phyloP scores from a whole-genome alignment of 768 basidiomycete genomes.

The Russula sp. region DNA sequence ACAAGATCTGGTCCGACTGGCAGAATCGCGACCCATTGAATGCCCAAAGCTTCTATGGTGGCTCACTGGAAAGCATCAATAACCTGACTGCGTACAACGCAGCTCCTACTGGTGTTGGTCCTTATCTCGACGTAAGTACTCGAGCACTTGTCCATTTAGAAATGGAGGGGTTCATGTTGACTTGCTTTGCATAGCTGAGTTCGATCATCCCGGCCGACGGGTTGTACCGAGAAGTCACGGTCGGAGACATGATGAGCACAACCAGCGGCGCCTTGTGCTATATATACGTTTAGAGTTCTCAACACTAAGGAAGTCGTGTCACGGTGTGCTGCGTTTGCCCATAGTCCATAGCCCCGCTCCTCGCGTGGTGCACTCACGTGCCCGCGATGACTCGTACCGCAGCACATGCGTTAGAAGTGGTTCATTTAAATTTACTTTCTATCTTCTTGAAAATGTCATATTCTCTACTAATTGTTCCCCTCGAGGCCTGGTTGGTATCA shows the following conservation, averaged over 20 bases:
- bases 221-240: conserved; percentile 31
- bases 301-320: too few relatives aligned
- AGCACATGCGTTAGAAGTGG: conserved; percentile 27
- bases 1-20: conserved; percentile 42
- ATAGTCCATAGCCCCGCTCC: too few relatives aligned
- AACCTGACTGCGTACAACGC: conserved; percentile 29
- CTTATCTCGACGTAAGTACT: conserved; percentile 31
- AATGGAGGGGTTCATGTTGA: too few relatives aligned
- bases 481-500: too few relatives aligned
- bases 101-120: conserved; percentile 16
- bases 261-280: conserved; percentile 38
- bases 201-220: conserved; percentile 35
- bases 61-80: conserved; percentile 35
- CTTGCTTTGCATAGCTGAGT: conserved; percentile 31
- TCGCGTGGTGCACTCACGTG: too few relatives aligned
- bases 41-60: conserved; percentile 36
- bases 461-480: too few relatives aligned
- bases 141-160: not conserved
- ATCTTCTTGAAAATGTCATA: too few relatives aligned
- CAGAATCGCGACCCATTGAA: conserved; percentile 34
- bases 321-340: too few relatives aligned
- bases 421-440: too few relatives aligned
- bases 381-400: too few relatives aligned
- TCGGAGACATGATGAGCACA: conserved; percentile 37
- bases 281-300: too few relatives aligned